Base-by-base conservation (phyloP, 345 rosid genomes). In the Eucalyptus erythrocorys region DNA sequence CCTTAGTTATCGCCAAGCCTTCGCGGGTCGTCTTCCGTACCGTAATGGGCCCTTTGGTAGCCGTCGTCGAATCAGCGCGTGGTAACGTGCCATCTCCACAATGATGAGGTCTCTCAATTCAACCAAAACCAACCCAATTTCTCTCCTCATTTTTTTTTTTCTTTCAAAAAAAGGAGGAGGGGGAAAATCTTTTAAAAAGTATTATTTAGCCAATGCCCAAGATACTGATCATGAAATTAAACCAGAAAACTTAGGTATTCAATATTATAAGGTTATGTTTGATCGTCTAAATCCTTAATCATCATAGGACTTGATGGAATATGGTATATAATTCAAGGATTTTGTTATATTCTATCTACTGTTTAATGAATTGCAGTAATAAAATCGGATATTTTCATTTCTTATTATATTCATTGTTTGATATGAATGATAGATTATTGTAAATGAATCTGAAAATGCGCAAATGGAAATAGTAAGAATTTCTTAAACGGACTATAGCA, bases 271-370 rank as follows among this genome's bases (percentile, higher is more conserved):
- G 6, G 3, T 22, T 55, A 1, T 3, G 1, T 55, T 55, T 55
- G 1, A 55, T 55, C 6, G 3, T 55, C 1, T 55, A 0, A 55
- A 55, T 55, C 0, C 6, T 10, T 55, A 9, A 55, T 4, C 1
- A 10, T 22, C 10, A 24, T 22, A 22, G 0, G 30, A 24, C 1
- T 10, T 24, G 30, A 55, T 24, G 13, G 12, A 55, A 55, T 24
- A 22, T 24, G 13, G 3, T 55, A 22, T 55, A 26, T 24, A 55
- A 55, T 55, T 55, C 3, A 9, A 24, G 3, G 13, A 55, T 55
- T 55, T 55, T 55, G 30, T 0, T 24, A 8, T 55, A 55, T 55
- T 24, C 1, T 55, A 55, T 55, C 1, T 0, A 55, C 0, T 24
- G 0, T 24, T 55, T 55, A 10, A 26, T 55, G 30, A 55, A 55